These are phyloP conservation scores for Aspergillus transmontanensis DNA, from an alignment of 2,329 filamentous ascomycete species.

Conservation along the genomic window DNA sequence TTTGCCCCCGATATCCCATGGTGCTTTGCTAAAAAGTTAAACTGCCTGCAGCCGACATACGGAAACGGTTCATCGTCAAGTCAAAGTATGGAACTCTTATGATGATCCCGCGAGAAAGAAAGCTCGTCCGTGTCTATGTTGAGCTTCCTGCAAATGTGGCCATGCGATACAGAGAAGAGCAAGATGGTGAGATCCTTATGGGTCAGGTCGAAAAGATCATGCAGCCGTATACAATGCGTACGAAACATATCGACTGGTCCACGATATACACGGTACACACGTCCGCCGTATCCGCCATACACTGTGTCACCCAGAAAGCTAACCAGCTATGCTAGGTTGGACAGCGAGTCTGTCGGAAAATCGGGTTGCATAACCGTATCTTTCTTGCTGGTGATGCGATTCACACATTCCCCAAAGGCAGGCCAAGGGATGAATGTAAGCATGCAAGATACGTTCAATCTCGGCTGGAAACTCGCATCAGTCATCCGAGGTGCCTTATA, in stretches of 20 bases:
- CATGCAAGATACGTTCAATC: slow-evolving; percentile 57
- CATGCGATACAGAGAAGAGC: not conserved
- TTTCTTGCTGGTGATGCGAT: slow-evolving; percentile 10
- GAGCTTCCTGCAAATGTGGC: not conserved
- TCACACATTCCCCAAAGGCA: slow-evolving; percentile 13
- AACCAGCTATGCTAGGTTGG: not conserved
- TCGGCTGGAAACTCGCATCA: slow-evolving; percentile 59
- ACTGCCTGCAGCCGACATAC: not conserved
- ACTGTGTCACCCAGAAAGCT: too few species aligned
- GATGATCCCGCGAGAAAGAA: not conserved
- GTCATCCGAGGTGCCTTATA: slow-evolving; percentile 47
- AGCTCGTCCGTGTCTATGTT: slow-evolving; percentile 1
- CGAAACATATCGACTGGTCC: not conserved
- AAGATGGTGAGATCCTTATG: not conserved
- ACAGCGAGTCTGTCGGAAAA: not conserved
- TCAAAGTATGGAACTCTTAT: not conserved
- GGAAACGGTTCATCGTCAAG: not conserved
- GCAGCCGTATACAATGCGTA: not conserved
- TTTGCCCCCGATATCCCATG: too few species aligned
- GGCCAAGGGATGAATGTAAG: slow-evolving; percentile 29
- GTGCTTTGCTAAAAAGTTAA: too few species aligned
- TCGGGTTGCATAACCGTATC: not conserved
- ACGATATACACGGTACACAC: not conserved
- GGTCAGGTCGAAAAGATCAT: not conserved
- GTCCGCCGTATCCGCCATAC: too few species aligned